Conservation (phyloP, 1,284 basidiomycete species). For the Leccinum pachyderme region DNA sequence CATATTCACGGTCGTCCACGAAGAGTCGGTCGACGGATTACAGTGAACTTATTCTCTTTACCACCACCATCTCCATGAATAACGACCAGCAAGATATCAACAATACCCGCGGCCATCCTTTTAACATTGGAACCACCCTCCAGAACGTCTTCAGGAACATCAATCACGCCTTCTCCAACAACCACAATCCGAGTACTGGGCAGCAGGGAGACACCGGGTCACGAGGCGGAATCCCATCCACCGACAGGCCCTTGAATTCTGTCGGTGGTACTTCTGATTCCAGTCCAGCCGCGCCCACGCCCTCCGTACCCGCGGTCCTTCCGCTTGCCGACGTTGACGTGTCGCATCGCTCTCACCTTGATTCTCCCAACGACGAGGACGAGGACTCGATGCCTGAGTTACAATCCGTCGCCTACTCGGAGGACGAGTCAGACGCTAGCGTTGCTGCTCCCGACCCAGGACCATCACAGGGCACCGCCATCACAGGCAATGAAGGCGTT, state of each 20-base stretch:
- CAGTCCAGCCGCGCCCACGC: not conserved
- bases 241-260: constrained; percentile 4
- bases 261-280: constrained; percentile 1
- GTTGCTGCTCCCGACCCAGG: constrained; percentile 32
- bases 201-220: not conserved
- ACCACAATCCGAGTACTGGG: constrained; percentile 4
- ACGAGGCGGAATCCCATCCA: constrained; percentile 2
- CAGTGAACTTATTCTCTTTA: constrained; percentile 16
- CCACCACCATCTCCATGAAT: constrained; percentile 29
- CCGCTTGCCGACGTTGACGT: constrained; percentile 6
- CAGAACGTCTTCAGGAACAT: constrained; percentile 33
- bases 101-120: constrained; percentile 13
- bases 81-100: constrained; percentile 15
- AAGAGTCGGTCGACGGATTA: constrained; percentile 6
- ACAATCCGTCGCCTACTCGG: constrained; percentile 38
- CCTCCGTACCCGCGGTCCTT: constrained; percentile 3
- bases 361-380: constrained; percentile 23
- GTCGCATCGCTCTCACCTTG: constrained; percentile 4
- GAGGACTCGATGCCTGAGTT: constrained; percentile 42
- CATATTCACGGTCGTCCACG: not conserved
- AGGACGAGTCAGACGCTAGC: constrained; percentile 24
- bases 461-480: constrained; percentile 10
- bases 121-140: constrained; percentile 28
- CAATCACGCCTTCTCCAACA: constrained; percentile 30
- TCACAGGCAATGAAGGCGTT: constrained; percentile 33